A percentile compares a stretch with the other conserved stretches of the same genome.
These are phyloP conservation scores for Echeveria elegans DNA, from an alignment of 164 flowering plant species.

Conservation along the genomic window DNA sequence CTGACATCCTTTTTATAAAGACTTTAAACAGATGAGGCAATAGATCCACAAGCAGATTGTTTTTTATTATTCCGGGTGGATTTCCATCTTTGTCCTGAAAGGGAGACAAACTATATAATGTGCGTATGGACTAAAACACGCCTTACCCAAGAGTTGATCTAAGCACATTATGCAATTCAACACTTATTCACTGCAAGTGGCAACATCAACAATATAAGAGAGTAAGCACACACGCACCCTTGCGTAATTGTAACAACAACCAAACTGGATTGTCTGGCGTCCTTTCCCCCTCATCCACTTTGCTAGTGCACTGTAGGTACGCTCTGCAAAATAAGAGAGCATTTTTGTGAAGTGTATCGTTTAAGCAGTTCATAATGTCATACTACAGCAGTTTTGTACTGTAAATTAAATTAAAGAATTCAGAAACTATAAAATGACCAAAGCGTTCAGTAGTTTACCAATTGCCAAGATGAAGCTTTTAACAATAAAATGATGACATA, in stretches of 20 bases:
- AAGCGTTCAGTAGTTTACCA: too few relatives aligned
- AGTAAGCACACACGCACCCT: slow-evolving; percentile 15
- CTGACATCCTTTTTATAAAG: slow-evolving; percentile 70
- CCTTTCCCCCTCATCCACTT: slow-evolving; percentile 99
- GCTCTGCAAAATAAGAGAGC: slow-evolving; percentile 33
- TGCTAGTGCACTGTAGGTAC: slow-evolving; percentile 67
- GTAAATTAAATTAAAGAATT: background rate
- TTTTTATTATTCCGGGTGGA: slow-evolving; percentile 76
- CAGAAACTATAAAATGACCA: too few relatives aligned
- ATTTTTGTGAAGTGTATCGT: background rate
- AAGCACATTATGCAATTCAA: background rate
- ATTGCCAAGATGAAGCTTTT: too few relatives aligned
- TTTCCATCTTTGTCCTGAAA: slow-evolving; percentile 86
- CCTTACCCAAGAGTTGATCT: background rate
- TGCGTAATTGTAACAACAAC: slow-evolving; percentile 96
- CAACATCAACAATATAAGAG: too few relatives aligned
- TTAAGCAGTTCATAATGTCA: background rate
- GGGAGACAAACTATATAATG: slow-evolving; percentile 5
- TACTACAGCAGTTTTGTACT: background rate
- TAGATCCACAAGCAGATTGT: slow-evolving; percentile 57
- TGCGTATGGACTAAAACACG: background rate
- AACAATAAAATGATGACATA: too few relatives aligned
- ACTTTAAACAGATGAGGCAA: slow-evolving; percentile 75
- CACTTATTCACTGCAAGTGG: slow-evolving; percentile 2
- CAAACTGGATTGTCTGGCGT: slow-evolving; percentile 87